These are phyloP conservation scores for Jackrogersella minutella DNA, from an alignment of 495 filamentous ascomycete species.

Conservation along the genomic window DNA sequence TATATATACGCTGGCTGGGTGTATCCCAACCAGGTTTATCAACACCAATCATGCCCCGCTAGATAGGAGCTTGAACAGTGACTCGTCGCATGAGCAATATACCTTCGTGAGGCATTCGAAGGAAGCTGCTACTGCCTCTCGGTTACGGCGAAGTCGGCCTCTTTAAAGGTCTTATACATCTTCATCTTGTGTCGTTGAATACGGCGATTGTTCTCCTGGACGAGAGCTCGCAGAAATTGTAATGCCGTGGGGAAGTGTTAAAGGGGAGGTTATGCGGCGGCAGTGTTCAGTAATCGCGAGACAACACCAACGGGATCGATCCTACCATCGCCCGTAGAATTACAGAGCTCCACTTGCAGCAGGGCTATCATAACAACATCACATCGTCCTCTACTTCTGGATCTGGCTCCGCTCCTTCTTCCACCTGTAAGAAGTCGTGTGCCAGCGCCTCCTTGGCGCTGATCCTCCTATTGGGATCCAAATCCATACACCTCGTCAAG, in stretches of 20 bases:
- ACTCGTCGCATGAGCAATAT: background rate
- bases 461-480: conserved; percentile 75
- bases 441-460: conserved; percentile 73
- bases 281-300: background rate
- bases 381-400: conserved; percentile 40
- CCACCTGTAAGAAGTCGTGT: conserved; percentile 75
- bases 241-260: background rate
- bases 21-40: background rate
- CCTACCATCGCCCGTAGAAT: background rate
- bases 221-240: background rate
- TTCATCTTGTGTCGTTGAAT: background rate
- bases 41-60: background rate
- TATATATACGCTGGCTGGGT: background rate
- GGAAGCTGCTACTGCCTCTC: background rate
- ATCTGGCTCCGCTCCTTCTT: conserved; percentile 38
- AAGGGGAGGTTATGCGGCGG: too few relatives aligned
- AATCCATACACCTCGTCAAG: conserved; percentile 71
- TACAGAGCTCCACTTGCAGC: background rate
- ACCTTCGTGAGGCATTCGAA: background rate
- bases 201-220: background rate
- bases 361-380: conserved; percentile 43
- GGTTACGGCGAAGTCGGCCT: background rate
- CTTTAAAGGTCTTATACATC: background rate
- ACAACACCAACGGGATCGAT: background rate
- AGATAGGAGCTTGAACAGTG: background rate